phyloP scores from a whole-genome alignment of 2,329 filamentous ascomycete genomes.

The Hypoxylon sp. region DNA sequence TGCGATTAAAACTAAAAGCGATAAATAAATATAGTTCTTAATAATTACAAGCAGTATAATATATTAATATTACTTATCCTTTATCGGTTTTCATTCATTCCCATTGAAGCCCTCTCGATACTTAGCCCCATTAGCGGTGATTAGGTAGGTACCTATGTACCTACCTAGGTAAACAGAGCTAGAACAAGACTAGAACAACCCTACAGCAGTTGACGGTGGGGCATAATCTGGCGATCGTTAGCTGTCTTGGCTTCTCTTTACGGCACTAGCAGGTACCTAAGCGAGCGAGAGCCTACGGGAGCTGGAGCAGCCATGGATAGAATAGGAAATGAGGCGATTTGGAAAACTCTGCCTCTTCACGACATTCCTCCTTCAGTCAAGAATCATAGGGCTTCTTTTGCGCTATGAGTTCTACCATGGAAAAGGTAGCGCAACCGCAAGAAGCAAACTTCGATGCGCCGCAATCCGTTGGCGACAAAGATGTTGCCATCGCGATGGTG shows the following conservation, averaged over 20 bases:
- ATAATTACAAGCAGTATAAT: too few relatives aligned
- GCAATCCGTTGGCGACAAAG: constrained; percentile 50
- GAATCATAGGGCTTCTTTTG: background rate
- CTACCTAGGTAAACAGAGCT: too few relatives aligned
- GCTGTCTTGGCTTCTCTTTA: constrained; percentile 13
- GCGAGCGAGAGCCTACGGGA: background rate
- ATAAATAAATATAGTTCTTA: too few relatives aligned
- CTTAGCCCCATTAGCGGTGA: too few relatives aligned
- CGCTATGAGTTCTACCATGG: constrained; percentile 22
- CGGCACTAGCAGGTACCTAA: constrained; percentile 7
- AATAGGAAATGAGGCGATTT: background rate
- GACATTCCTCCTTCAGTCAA: background rate
- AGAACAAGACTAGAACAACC: constrained; percentile 14
- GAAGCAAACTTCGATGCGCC: constrained; percentile 3
- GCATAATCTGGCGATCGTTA: background rate
- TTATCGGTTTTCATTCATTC: too few relatives aligned
- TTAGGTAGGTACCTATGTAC: too few relatives aligned
- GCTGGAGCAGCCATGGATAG: background rate
- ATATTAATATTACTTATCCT: too few relatives aligned
- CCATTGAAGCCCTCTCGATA: too few relatives aligned
- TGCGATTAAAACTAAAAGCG: too few relatives aligned
- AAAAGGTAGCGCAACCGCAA: constrained; percentile 15
- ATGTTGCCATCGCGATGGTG: constrained; percentile 66
- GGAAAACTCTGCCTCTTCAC: constrained; percentile 5
- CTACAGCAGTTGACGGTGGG: constrained; percentile 19